Conservation (phyloP, 75 land plant genomes). For the Selaginella tamariscina region DNA sequence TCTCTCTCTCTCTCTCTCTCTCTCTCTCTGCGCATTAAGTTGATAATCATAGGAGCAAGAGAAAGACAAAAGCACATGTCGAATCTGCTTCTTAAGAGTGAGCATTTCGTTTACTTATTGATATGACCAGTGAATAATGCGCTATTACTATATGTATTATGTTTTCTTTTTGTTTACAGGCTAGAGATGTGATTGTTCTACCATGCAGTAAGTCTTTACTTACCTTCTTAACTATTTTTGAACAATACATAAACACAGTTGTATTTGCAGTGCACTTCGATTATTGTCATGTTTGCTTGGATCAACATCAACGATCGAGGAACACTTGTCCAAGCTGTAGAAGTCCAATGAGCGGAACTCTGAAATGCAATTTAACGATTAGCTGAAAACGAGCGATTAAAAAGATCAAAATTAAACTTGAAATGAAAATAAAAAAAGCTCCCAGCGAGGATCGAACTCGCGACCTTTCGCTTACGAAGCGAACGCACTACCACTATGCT, state of each 20-base stretch:
- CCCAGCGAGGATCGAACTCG: constrained; percentile 95
- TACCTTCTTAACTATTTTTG: background rate
- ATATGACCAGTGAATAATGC: background rate
- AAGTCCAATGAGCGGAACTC: constrained; percentile 13
- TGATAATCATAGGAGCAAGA: constrained; percentile 10
- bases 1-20: background rate
- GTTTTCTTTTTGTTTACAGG: constrained; percentile 1
- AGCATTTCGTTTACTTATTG: background rate
- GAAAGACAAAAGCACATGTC: constrained; percentile 7
- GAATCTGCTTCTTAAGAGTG: constrained; percentile 11
- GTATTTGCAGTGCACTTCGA: constrained; percentile 12
- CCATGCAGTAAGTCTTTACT: constrained; percentile 13
- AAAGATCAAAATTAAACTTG: no score
- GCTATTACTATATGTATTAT: background rate
- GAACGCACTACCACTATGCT: constrained; percentile 99
- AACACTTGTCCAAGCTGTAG: constrained; percentile 14
- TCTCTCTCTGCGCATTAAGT: no score
- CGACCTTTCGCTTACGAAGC: constrained; percentile 99
- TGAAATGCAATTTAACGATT: background rate
- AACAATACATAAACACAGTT: background rate
- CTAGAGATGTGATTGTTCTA: constrained; percentile 8
- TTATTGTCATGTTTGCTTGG: constrained; percentile 2
- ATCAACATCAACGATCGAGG: background rate
- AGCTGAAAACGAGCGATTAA: constrained; percentile 6
- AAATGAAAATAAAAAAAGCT: no score